These are phyloP conservation scores for Candida rishiriensis DNA, from an alignment of 805 yeast species.

Conservation along the genomic window DNA sequence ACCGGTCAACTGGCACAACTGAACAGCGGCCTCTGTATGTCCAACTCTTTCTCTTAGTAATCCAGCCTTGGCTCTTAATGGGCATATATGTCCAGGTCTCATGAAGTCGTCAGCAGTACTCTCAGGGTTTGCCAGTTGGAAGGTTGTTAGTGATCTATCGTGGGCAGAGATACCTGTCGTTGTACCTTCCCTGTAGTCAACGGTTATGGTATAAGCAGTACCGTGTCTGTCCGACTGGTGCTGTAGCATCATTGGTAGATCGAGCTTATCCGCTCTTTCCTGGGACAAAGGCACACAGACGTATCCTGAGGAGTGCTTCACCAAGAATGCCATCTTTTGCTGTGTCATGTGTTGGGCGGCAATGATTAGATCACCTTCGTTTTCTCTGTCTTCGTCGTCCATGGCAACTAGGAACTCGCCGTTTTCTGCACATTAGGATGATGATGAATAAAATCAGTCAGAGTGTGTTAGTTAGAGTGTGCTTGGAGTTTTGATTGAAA, in stretches of 20 bases:
- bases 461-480: not conserved
- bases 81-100: slow-evolving; percentile 93
- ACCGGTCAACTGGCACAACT: slow-evolving; percentile 72
- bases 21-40: slow-evolving; percentile 97
- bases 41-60: slow-evolving; percentile 81
- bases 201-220: slow-evolving; percentile 93
- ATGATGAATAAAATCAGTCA: not conserved
- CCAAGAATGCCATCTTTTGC: slow-evolving; percentile 90
- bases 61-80: slow-evolving; percentile 86
- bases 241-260: slow-evolving; percentile 72
- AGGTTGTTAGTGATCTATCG: slow-evolving; percentile 84
- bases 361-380: slow-evolving; percentile 93
- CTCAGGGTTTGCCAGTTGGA: slow-evolving; percentile 57
- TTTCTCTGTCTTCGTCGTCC: slow-evolving; percentile 95
- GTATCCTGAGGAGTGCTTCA: slow-evolving; percentile 83
- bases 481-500: too few relatives aligned
- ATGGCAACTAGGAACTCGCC: slow-evolving; percentile 91
- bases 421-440: slow-evolving; percentile 31
- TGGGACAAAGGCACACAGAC: slow-evolving; percentile 86
- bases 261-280: slow-evolving; percentile 72
- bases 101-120: slow-evolving; percentile 63
- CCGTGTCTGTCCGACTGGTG: slow-evolving; percentile 79
- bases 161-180: slow-evolving; percentile 96
- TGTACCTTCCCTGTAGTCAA: slow-evolving; percentile 81
- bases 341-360: slow-evolving; percentile 83